Percentiles rank a stretch among this genome's conserved stretches.
Evolutionary conservation across 305 asterid species (phyloP).

Genomic region (Plantago coronopus): DNA sequence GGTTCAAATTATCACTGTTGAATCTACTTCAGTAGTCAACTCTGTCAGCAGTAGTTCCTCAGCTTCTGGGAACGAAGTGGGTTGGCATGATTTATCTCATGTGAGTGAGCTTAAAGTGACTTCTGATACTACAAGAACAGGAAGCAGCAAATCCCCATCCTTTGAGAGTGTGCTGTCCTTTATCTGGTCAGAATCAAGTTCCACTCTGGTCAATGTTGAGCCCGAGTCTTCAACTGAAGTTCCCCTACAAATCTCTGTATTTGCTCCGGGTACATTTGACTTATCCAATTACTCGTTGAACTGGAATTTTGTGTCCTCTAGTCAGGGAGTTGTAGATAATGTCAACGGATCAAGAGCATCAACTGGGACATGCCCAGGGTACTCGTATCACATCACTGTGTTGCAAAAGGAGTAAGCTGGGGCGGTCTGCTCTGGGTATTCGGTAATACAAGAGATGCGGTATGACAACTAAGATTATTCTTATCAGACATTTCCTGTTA

Average conservation of each 20-base stretch:
- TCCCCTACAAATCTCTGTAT: constrained; percentile 63
- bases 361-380: constrained; percentile 69
- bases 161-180: constrained; percentile 51
- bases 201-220: constrained; percentile 55
- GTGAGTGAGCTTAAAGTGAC: constrained; percentile 48
- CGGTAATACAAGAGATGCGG: too few relatives aligned
- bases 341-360: constrained; percentile 26
- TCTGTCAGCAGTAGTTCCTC: constrained; percentile 34
- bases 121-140: constrained; percentile 41
- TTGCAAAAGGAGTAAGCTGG: constrained; percentile 54
- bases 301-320: constrained; percentile 46
- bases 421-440: background rate
- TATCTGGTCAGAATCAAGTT: constrained; percentile 86
- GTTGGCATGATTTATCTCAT: constrained; percentile 72
- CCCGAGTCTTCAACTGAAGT: constrained; percentile 58
- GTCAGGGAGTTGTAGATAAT: constrained; percentile 22
- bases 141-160: constrained; percentile 36
- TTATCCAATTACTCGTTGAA: constrained; percentile 74
- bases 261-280: constrained; percentile 86
- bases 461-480: too few relatives aligned
- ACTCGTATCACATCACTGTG: constrained; percentile 65
- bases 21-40: constrained; percentile 31
- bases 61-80: constrained; percentile 58
- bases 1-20: constrained; percentile 50
- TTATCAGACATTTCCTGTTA: too few relatives aligned